Percentiles rank a stretch among this genome's conserved stretches.
These are phyloP conservation scores for Steccherinum ochraceum DNA, from an alignment of 768 basidiomycete genomes.

Conservation along the genomic window DNA sequence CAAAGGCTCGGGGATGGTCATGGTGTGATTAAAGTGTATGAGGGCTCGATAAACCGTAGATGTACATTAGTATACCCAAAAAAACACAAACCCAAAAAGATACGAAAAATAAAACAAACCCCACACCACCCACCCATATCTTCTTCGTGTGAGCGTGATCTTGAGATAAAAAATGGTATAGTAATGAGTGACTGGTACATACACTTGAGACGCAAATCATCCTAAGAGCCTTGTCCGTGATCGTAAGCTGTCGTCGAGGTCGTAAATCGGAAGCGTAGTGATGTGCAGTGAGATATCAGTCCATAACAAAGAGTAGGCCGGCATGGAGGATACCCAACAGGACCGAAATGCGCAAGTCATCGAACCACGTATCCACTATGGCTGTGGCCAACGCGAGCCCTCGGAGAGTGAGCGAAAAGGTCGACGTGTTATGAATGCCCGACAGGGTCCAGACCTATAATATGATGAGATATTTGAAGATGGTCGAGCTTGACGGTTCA, in stretches of 20 bases:
- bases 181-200: too few species aligned
- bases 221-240: conserved; percentile 11
- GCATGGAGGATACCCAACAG: conserved; percentile 36
- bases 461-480: background rate
- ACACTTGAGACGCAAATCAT: background rate
- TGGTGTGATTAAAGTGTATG: too few species aligned
- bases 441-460: conserved; percentile 17
- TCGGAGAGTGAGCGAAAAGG: conserved; percentile 11
- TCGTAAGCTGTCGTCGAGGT: conserved; percentile 10
- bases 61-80: background rate
- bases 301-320: conserved; percentile 7
- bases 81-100: background rate
- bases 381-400: conserved; percentile 29
- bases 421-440: conserved; percentile 22
- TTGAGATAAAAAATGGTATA: too few species aligned
- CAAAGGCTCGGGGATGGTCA: background rate
- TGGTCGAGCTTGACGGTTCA: too few species aligned
- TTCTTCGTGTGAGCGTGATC: background rate
- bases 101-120: background rate
- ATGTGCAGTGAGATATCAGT: background rate
- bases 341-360: conserved; percentile 30
- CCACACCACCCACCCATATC: background rate
- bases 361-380: conserved; percentile 40
- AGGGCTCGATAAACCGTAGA: too few species aligned
- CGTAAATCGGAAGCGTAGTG: background rate